Conservation (phyloP, 495 filamentous ascomycete species). For the Daldinia grandis region DNA sequence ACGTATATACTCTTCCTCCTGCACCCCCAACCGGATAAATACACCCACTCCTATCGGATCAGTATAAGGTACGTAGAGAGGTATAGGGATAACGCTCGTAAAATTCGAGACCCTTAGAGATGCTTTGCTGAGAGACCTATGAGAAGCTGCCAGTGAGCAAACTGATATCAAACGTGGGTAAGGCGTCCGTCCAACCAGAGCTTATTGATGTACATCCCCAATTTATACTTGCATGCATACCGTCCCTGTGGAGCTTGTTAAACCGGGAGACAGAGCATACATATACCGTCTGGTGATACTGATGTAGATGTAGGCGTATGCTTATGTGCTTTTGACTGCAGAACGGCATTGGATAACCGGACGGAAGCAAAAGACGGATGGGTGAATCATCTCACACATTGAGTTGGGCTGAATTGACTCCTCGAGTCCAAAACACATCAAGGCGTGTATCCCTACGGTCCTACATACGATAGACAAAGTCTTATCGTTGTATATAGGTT, state of each 20-base stretch:
- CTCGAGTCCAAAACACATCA: slow-evolving; percentile 14
- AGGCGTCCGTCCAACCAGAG: slow-evolving; percentile 30
- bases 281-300: slow-evolving; percentile 31
- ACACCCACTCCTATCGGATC: slow-evolving; percentile 12
- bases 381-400: slow-evolving; percentile 35
- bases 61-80: not conserved
- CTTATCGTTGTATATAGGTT: slow-evolving; percentile 15
- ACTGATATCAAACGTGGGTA: slow-evolving; percentile 24
- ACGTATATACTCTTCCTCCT: not conserved
- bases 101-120: slow-evolving; percentile 14
- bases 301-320: slow-evolving; percentile 12
- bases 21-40: slow-evolving; percentile 36
- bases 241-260: slow-evolving; percentile 22
- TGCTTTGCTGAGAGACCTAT: slow-evolving; percentile 19
- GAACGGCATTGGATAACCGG: slow-evolving; percentile 38
- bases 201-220: slow-evolving; percentile 24
- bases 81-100: not conserved
- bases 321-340: slow-evolving; percentile 22
- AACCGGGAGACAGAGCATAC: slow-evolving; percentile 32
- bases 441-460: slow-evolving; percentile 16
- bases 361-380: slow-evolving; percentile 25
- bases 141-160: slow-evolving; percentile 23
- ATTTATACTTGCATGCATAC: slow-evolving; percentile 39
- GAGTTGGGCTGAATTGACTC: slow-evolving; percentile 24
- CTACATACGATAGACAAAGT: slow-evolving; percentile 8